Evolutionary conservation across 202 grass and related monocot species (phyloP).

Genomic region (Eragrostis tef): DNA sequence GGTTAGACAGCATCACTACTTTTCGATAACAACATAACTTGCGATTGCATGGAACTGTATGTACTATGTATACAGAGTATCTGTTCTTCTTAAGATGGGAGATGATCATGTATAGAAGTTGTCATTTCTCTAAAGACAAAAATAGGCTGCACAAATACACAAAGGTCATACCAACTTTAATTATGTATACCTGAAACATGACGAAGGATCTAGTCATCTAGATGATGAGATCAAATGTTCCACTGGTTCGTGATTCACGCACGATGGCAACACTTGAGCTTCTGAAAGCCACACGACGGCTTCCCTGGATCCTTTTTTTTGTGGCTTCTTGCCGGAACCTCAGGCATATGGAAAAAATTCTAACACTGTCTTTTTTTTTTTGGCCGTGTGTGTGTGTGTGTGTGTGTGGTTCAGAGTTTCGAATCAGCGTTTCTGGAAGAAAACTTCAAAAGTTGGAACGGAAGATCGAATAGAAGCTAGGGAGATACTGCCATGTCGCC

Average conservation of each 20-base stretch:
- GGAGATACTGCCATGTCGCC: not conserved
- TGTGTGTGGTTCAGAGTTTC: not conserved
- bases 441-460: not conserved
- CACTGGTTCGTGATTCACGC: conserved; percentile 7
- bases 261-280: not conserved
- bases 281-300: not conserved
- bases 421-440: not conserved
- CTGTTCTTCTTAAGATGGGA: no score
- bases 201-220: not conserved
- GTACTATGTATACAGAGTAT: no score
- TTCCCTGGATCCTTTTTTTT: not conserved
- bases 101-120: no score
- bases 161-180: no score
- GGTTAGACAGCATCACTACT: no score
- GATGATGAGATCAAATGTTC: not conserved
- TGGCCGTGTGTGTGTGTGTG: no score
- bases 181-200: not conserved
- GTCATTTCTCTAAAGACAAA: no score
- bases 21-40: no score
- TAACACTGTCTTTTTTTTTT: not conserved
- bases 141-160: no score
- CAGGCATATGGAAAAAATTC: not conserved
- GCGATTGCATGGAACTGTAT: no score
- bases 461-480: not conserved
- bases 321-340: not conserved